Base-by-base conservation (phyloP, 1,139 yeast species). In the Hyphopichia pseudoburtonii region DNA sequence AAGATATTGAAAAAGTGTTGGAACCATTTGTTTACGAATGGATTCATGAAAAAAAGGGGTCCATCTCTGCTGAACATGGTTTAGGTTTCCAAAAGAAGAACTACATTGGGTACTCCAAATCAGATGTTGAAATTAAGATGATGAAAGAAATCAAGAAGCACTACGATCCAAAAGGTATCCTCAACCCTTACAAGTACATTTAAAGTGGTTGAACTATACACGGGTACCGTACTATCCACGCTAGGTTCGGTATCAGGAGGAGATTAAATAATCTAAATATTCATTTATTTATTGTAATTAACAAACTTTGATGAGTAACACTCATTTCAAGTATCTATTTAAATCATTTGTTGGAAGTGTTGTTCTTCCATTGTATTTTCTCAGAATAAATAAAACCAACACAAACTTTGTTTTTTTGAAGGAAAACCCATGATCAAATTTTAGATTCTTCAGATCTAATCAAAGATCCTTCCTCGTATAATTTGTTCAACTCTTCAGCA, bases 31-130 rank as follows among this genome's bases (percentile, higher is more conserved):
- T 92, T 21, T 92, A 88, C 54, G 95, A 92, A 66, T 89, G 92
- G 86, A 86, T 92, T 43, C 73, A 77, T 38, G 52, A 64, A 23
- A 76, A 82, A 44, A 66, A 80, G 30, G 98, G 98, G 22, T 88
- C 97, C 1, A 83, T 92, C 36, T 85, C 95, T 42, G 98, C 97
- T 30, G 98, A 92, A 62, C 98, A 92, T 60, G 98, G 98, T 4
- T 73, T 92, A 43, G 98, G 98, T 1, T 86, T 92, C 76, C 96
- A 90, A 56, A 92, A 92, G 82, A 86, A 85, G 51, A 84, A 86
- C 56, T 92, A 86, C 60, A 76, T 90, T 48, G 83, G 83, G 9
- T 90, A 90, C 67, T 78, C 95, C 45, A 90, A 89, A 70, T 78
- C 78, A 47, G 79, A 74, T 6, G 66, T 67, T 34, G 89, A 87